Base-by-base conservation (phyloP, 768 basidiomycete species). In the Russula griseocarnosa region DNA sequence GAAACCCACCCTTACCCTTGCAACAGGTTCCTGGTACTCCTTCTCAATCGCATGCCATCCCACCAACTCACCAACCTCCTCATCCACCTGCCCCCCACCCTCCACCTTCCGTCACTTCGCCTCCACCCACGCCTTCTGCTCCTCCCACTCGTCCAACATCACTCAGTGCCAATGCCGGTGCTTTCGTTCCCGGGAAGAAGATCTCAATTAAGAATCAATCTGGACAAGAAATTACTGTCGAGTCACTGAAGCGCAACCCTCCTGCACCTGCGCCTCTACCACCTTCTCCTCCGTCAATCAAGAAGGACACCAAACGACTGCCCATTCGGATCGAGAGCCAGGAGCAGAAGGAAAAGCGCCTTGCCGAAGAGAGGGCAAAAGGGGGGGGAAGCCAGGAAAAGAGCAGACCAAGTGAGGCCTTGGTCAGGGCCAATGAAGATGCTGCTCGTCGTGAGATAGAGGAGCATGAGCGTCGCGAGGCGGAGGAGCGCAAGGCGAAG, bases 111-210 rank as follows among this genome's bases (percentile, higher is more conserved):
- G 75, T 87, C 13, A 82, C 86, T 0, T 86, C 87, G 5, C 85
- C 88, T 3, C 85, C 85, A 26, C 81, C 87, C 3, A 88, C 90
- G 6, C 89, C 86, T 2, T 81, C 84, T 1, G 77, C 85, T 32
- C 62, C 79, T 30, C 60, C 79, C 73, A 67, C 79, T 40, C 69
- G 67, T 22, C 49, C 61, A 8, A 63, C 59, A 3, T 58, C 82
- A 14, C 78, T 91, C 55, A 90, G 86, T 70, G 82, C 83, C 4
- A 79, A 79, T 69, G 88, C 90, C 4, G 80, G 74, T 61, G 71
- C 86, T 3, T 92, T 92, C 71, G 84, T 90, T 20, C 90, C 90
- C 8, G 71, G 76, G 34, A 69, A 74, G 13, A 76, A 79, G 13
- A 62, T 74, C 16, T 73, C 77, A 44, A 68, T 68, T 32, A 62